These are phyloP conservation scores for Paramyrothecium sp. DNA, from an alignment of 2,329 filamentous ascomycete species.

Conservation along the genomic window DNA sequence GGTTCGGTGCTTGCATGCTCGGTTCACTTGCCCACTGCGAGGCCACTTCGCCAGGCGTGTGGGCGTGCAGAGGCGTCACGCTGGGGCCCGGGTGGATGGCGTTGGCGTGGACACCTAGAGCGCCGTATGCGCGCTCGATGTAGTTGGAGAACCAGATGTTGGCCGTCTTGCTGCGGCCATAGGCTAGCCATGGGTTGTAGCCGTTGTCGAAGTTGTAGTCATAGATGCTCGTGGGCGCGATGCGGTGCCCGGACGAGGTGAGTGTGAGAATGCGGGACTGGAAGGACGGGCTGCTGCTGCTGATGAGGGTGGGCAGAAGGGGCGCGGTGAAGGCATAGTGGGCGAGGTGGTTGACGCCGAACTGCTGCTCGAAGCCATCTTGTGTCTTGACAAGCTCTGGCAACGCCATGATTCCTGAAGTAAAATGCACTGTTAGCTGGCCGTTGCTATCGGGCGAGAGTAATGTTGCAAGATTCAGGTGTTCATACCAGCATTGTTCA, in stretches of 20 bases:
- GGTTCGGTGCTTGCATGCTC: slow-evolving; percentile 16
- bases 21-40: slow-evolving; percentile 2
- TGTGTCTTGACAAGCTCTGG: slow-evolving; percentile 27
- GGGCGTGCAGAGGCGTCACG: slow-evolving; percentile 4
- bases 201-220: slow-evolving; percentile 38
- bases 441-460: too few species aligned
- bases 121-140: slow-evolving; percentile 43
- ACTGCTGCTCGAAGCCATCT: slow-evolving; percentile 49
- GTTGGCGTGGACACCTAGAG: slow-evolving; percentile 35
- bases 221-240: slow-evolving; percentile 28
- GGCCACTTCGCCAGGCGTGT: slow-evolving; percentile 1
- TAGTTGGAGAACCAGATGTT: slow-evolving; percentile 47
- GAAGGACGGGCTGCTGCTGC: slow-evolving; percentile 33
- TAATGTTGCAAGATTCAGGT: not conserved
- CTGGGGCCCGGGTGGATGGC: slow-evolving; percentile 44
- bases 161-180: slow-evolving; percentile 44
- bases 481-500: slow-evolving; percentile 39
- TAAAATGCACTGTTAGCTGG: not conserved
- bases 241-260: slow-evolving; percentile 40
- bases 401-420: slow-evolving; percentile 34
- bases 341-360: slow-evolving; percentile 48
- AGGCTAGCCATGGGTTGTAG: slow-evolving; percentile 28
- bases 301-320: slow-evolving; percentile 40
- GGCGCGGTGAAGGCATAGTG: slow-evolving; percentile 44
- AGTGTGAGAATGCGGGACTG: slow-evolving; percentile 44